These are phyloP conservation scores for Lentinula guzmanii DNA, from an alignment of 768 basidiomycete genomes.

Conservation along the genomic window DNA sequence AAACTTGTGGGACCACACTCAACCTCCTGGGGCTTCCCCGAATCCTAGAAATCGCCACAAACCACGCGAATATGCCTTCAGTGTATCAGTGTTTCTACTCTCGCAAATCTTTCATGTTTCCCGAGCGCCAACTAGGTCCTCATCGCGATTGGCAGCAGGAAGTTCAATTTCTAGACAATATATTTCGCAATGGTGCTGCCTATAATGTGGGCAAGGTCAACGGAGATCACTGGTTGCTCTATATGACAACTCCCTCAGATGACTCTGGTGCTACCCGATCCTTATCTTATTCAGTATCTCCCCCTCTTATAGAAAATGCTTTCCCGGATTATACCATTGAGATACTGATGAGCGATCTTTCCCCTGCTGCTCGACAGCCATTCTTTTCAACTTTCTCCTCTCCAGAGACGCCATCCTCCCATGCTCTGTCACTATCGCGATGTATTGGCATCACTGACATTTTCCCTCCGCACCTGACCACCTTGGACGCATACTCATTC, in stretches of 20 bases:
- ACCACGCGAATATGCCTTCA: conserved; percentile 54
- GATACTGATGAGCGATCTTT: conserved; percentile 93
- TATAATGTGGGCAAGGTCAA: conserved; percentile 98
- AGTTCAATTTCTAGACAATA: conserved; percentile 84
- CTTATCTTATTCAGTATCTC: conserved; percentile 12
- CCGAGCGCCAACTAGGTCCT: conserved; percentile 88
- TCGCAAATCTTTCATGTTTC: conserved; percentile 98
- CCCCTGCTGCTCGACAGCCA: conserved; percentile 62
- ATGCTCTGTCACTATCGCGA: conserved; percentile 57
- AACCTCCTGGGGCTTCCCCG: conserved; percentile 93
- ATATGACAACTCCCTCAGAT: conserved; percentile 65
- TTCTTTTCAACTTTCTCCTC: conserved; percentile 54
- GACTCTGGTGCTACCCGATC: conserved; percentile 12
- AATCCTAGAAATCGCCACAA: conserved; percentile 87
- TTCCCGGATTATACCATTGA: conserved; percentile 90
- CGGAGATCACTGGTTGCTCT: conserved; percentile 97
- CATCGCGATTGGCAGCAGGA: conserved; percentile 94
- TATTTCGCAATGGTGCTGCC: conserved; percentile 85
- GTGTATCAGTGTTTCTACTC: conserved; percentile 97
- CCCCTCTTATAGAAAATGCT: conserved; percentile 14
- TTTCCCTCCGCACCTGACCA: conserved; percentile 74
- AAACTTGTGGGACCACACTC: conserved; percentile 98
- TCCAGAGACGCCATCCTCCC: conserved; percentile 39
- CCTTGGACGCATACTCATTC: conserved; percentile 90
- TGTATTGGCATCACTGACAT: conserved; percentile 75